phyloP scores from a whole-genome alignment of 2,329 filamentous ascomycete species.

The Talaromyces sp. region DNA sequence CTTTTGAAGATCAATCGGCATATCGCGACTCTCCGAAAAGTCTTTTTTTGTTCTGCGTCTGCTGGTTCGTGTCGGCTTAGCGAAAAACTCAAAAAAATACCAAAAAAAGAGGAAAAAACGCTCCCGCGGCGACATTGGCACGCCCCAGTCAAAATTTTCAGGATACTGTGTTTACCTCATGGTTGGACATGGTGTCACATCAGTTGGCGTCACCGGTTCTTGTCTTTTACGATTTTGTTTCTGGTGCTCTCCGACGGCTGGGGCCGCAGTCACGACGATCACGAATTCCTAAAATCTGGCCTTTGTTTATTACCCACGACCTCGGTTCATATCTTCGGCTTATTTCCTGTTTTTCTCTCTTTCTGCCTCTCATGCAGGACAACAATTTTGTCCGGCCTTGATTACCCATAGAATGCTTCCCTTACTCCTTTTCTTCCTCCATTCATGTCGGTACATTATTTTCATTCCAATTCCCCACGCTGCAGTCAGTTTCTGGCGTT shows the following conservation, averaged over 20 bases:
- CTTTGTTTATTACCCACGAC: slow-evolving; percentile 30
- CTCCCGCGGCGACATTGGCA: slow-evolving; percentile 32
- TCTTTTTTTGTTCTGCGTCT: slow-evolving; percentile 32
- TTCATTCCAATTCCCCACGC: slow-evolving; percentile 28
- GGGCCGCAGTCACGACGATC: slow-evolving; percentile 40
- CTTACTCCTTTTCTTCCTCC: slow-evolving; percentile 32
- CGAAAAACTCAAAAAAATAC: slow-evolving; percentile 32
- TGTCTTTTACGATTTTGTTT: slow-evolving; percentile 1
- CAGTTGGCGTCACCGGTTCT: slow-evolving; percentile 15
- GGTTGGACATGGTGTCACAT: slow-evolving; percentile 5
- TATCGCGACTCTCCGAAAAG: slow-evolving; percentile 34
- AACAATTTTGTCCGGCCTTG: slow-evolving; percentile 39
- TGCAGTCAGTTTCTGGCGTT: slow-evolving; percentile 15
- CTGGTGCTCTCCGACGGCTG: slow-evolving; percentile 12
- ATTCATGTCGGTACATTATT: slow-evolving; percentile 37
- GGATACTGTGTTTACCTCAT: slow-evolving; percentile 3
- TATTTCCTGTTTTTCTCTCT: slow-evolving; percentile 29
- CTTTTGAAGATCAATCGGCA: slow-evolving; percentile 38
- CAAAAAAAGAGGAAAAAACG: slow-evolving; percentile 38
- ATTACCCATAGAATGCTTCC: slow-evolving; percentile 42
- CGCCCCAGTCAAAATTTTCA: slow-evolving; percentile 24
- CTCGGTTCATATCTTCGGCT: slow-evolving; percentile 42
- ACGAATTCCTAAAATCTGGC: slow-evolving; percentile 35
- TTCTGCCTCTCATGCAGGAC: slow-evolving; percentile 38
- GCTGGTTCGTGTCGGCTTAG: slow-evolving; percentile 29